A percentile compares a stretch with the other conserved stretches of the same genome.
phyloP scores from a whole-genome alignment of 1,139 yeast species.

The Trichomonascaceae sp. region DNA sequence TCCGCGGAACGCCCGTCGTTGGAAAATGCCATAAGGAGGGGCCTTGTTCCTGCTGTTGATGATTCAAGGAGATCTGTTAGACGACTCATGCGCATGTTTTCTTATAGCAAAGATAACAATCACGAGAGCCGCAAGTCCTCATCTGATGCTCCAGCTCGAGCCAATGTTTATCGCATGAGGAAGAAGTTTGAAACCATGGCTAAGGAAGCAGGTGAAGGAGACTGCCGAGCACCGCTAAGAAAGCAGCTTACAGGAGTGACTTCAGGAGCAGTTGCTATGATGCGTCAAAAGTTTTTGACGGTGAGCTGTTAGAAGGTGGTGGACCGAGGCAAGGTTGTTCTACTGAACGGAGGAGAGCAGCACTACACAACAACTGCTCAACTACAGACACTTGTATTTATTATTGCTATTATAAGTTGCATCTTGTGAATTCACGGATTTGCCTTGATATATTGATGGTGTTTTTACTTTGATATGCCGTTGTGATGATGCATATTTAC shows the following conservation, averaged over 20 bases:
- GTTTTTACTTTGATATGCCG: not conserved
- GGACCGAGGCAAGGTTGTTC: too few relatives aligned
- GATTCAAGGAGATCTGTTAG: slow-evolving; percentile 19
- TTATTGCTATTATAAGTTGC: not conserved
- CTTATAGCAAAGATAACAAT: slow-evolving; percentile 18
- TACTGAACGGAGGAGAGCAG: too few relatives aligned
- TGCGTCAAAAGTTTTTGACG: slow-evolving; percentile 20
- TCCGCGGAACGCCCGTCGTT: slow-evolving; percentile 20
- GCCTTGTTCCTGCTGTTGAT: slow-evolving; percentile 14
- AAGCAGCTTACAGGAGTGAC: slow-evolving; percentile 15
- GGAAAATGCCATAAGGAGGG: slow-evolving; percentile 22
- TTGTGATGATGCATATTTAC: not conserved
- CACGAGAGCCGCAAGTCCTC: slow-evolving; percentile 1
- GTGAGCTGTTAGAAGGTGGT: slow-evolving; percentile 10
- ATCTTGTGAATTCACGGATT: not conserved
- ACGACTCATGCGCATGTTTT: slow-evolving; percentile 24
- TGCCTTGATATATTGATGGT: not conserved
- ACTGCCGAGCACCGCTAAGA: slow-evolving; percentile 6
- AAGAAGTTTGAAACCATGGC: slow-evolving; percentile 20
- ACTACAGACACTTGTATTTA: not conserved
- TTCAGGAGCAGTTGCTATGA: slow-evolving; percentile 16
- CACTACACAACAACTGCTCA: too few relatives aligned
- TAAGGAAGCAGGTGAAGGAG: slow-evolving; percentile 6
- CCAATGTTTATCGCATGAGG: slow-evolving; percentile 23
- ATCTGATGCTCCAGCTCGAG: slow-evolving; percentile 24